These are phyloP conservation scores for Epichloe uncinata DNA, from an alignment of 2,329 filamentous ascomycete species.

Conservation along the genomic window DNA sequence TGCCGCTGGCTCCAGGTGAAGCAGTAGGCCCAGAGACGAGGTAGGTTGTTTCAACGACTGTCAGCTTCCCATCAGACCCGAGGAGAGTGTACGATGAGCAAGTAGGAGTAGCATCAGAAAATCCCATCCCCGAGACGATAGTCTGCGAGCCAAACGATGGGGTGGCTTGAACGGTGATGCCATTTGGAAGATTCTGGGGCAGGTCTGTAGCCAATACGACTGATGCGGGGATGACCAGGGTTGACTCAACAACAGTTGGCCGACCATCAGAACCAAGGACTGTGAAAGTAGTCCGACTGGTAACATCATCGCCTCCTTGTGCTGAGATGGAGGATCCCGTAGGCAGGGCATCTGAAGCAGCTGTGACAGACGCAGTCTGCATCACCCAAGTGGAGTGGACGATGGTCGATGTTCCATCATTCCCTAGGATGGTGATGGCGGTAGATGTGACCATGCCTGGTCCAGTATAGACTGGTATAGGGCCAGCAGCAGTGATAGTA, in stretches of 20 bases:
- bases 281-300: conserved; percentile 12
- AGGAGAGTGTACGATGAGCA: conserved; percentile 17
- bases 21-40: conserved; percentile 9
- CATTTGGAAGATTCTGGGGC: conserved; percentile 6
- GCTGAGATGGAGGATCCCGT: background rate
- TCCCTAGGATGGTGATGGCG: conserved; percentile 4
- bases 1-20: conserved; percentile 2
- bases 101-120: conserved; percentile 10
- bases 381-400: conserved; percentile 6
- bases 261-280: conserved; percentile 19
- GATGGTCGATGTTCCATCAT: conserved; percentile 6
- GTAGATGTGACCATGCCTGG: conserved; percentile 3
- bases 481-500: conserved; percentile 5
- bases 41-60: conserved; percentile 16
- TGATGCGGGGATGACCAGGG: conserved; percentile 15
- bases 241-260: conserved; percentile 22
- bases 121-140: conserved; percentile 6
- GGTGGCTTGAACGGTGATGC: conserved; percentile 3
- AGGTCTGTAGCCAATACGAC: conserved; percentile 5
- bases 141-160: conserved; percentile 2
- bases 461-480: conserved; percentile 3
- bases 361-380: conserved; percentile 2
- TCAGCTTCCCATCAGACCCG: conserved; percentile 15
- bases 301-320: conserved; percentile 5
- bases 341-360: conserved; percentile 2